phyloP scores from a whole-genome alignment of 179 eudicot species.

The Spergularia azorica region DNA sequence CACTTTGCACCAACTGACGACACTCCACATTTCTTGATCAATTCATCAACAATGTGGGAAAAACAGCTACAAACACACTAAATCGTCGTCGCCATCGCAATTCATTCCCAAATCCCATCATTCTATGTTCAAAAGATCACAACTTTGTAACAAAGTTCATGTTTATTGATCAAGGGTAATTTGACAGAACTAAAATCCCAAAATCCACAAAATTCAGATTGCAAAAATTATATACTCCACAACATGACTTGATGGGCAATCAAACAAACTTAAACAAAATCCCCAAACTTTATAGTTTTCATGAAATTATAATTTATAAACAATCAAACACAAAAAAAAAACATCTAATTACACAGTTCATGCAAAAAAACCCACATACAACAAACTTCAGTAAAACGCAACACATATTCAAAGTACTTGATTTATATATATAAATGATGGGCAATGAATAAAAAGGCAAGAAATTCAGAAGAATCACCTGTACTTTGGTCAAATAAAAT shows the following conservation, averaged over 20 bases:
- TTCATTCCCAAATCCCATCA: neutral
- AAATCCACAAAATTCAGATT: neutral
- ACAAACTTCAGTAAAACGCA: too few species aligned
- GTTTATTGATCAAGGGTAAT: neutral
- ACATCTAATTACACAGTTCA: too few species aligned
- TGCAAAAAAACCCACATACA: too few species aligned
- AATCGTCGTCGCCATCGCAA: too few species aligned
- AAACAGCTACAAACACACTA: too few species aligned
- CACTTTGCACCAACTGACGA: too few species aligned
- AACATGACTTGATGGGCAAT: neutral
- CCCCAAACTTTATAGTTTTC: too few species aligned
- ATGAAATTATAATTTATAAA: too few species aligned
- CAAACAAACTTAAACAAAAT: too few species aligned
- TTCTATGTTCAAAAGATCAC: neutral
- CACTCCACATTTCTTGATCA: too few species aligned
- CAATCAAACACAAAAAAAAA: neutral
- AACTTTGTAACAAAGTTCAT: neutral
- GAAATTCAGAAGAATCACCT: slow-evolving; percentile 24
- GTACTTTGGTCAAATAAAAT: slow-evolving; percentile 2
- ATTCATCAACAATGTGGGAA: too few species aligned
- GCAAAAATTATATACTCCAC: too few species aligned
- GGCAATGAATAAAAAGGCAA: neutral
- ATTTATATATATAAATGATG: neutral
- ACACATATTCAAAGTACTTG: neutral
- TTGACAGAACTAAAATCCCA: neutral